These are phyloP conservation scores for Olyra latifolia DNA, from an alignment of 176 grass and related monocot species.

Conservation along the genomic window DNA sequence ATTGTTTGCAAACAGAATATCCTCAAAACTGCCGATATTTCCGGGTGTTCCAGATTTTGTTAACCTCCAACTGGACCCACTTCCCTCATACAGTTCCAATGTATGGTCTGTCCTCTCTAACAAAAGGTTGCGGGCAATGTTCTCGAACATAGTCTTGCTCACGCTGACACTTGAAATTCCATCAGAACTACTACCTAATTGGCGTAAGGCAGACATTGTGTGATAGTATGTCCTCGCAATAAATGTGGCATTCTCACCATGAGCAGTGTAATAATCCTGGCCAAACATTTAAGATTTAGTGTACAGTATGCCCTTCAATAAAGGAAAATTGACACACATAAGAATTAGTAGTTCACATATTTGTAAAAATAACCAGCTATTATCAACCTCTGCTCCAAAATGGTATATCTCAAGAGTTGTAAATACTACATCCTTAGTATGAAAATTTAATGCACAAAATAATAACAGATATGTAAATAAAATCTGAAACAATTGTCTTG, in stretches of 20 bases:
- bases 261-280: constrained; percentile 96
- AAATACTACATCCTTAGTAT: not conserved
- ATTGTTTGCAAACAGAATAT: constrained; percentile 95
- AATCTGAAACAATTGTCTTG: constrained; percentile 15
- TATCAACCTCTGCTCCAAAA: constrained; percentile 1
- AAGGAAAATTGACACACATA: not conserved
- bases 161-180: constrained; percentile 84
- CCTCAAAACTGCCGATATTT: constrained; percentile 96
- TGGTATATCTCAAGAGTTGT: constrained; percentile 14
- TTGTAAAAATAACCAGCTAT: not conserved
- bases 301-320: constrained; percentile 20
- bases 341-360: not conserved
- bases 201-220: constrained; percentile 83
- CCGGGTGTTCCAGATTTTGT: constrained; percentile 92
- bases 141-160: constrained; percentile 91
- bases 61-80: constrained; percentile 87
- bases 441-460: not conserved
- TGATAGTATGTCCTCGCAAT: constrained; percentile 93
- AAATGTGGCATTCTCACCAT: constrained; percentile 89
- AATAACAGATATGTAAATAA: not conserved
- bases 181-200: constrained; percentile 66
- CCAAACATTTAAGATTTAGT: constrained; percentile 34
- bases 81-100: constrained; percentile 92
- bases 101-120: constrained; percentile 86
- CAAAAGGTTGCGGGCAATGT: constrained; percentile 84